phyloP scores from a whole-genome alignment of 129 eudicot species.

The Helianthus annuus region DNA sequence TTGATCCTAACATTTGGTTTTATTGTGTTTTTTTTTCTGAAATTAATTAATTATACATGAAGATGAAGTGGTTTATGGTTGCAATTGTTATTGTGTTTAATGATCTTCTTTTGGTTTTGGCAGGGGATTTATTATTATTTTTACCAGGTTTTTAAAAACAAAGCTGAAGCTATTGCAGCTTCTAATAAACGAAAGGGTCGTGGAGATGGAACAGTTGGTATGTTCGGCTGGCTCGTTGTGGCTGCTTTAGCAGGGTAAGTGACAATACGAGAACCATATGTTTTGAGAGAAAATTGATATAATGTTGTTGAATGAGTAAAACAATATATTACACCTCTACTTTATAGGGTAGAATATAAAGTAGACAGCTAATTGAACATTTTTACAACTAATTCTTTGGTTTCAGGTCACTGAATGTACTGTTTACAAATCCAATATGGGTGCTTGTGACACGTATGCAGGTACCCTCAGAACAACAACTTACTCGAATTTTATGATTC shows the following conservation, averaged over 20 bases:
- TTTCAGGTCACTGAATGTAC: conserved; percentile 83
- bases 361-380: no score
- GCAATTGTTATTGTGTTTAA: neutral
- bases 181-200: conserved; percentile 61
- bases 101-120: conserved; percentile 31
- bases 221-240: conserved; percentile 88
- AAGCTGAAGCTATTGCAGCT: conserved; percentile 85
- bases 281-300: neutral
- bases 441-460: conserved; percentile 99
- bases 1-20: no score
- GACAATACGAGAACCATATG: neutral
- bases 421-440: conserved; percentile 95
- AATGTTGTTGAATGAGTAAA: neutral
- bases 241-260: conserved; percentile 97
- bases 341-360: neutral
- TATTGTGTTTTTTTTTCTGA: neutral
- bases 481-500: conserved; percentile 10
- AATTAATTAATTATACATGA: no score
- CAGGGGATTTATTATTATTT: conserved; percentile 93
- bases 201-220: conserved; percentile 93
- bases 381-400: conserved; percentile 1
- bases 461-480: conserved; percentile 38
- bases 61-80: no score
- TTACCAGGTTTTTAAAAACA: conserved; percentile 93
- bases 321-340: neutral